phyloP scores from a whole-genome alignment of 2,329 filamentous ascomycete genomes.

The Immersiporthe knoxdaviesiana region DNA sequence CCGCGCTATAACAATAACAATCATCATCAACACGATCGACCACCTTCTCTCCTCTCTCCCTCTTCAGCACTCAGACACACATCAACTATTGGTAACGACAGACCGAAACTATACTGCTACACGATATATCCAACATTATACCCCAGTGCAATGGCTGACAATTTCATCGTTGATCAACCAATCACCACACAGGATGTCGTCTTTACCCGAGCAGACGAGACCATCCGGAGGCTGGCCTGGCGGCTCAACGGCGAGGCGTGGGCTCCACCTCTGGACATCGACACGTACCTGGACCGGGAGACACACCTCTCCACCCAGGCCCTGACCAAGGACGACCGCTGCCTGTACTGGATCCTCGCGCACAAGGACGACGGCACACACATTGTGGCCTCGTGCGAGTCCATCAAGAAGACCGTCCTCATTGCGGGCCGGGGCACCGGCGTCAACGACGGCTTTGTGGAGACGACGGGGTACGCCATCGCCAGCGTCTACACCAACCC shows the following conservation, averaged over 20 bases:
- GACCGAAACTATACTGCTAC: too few species aligned
- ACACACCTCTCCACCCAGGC: conserved; percentile 35
- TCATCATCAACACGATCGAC: neutral
- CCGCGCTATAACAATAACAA: neutral
- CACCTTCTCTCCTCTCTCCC: too few species aligned
- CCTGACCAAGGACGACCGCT: conserved; percentile 33
- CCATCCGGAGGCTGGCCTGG: conserved; percentile 38
- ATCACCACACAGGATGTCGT: conserved; percentile 34
- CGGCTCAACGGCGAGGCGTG: conserved; percentile 38
- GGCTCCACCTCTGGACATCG: conserved; percentile 37
- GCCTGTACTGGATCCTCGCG: conserved; percentile 40
- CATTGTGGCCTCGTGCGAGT: conserved; percentile 43
- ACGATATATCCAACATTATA: neutral
- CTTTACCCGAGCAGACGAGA: conserved; percentile 37
- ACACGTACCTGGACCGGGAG: conserved; percentile 38
- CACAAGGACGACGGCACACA: conserved; percentile 35
- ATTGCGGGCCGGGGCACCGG: conserved; percentile 33
- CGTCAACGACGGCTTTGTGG: conserved; percentile 32
- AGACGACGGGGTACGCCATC: conserved; percentile 39
- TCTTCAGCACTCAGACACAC: neutral
- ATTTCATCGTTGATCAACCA: conserved; percentile 30
- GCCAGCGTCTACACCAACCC: conserved; percentile 43
- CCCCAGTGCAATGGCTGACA: conserved; percentile 18
- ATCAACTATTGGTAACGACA: neutral
- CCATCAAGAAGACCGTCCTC: conserved; percentile 35